Base-by-base conservation (phyloP, 1,284 basidiomycete species). In the Leccinum brunneo-olivaceum region DNA sequence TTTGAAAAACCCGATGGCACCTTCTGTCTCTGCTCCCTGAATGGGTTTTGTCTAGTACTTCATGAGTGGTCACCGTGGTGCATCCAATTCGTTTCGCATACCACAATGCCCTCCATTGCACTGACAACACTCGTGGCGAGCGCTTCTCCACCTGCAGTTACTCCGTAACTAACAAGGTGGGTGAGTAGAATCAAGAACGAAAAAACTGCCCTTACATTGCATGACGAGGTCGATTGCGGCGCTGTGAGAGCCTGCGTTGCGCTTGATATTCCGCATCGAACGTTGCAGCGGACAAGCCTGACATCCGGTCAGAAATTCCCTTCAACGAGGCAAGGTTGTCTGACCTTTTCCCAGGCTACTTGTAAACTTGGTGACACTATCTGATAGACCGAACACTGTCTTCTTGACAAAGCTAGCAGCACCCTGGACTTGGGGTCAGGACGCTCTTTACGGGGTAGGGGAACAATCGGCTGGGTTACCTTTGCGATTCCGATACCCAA, bases 321-420 rank as follows among this genome's bases (percentile, higher is more conserved):
- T 30, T 24, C 20, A 7, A n/a, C 30, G 29, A 15, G 18, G 16
- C 25, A 6, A 41, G 30, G 14, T 32, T 30, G 15, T 19, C 48
- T 23, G 47, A 87, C 90, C 96, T 76, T 98, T 98, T 32, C 95
- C 92, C 52, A 99, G 84, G 62, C 90, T 95, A 49, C 93, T 90
- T 0, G 96, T 98, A 56, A 99, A 86, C 67, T 98, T 98, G 20
- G 94, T 95, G 63, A 98, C 76, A 60, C 90, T 95, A 62, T 99
- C 94, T 29, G 90, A 89, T 40, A 99, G 68, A 25, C 96, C 96
- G 58, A 98, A 99, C 10, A 98, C 90, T 0, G 95, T 98, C 72
- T 98, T 98, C 73, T 98, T 98, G 42, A 98, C 90, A 58, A 98
- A 95, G 62, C 92, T 97, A 8, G 96, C 94, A 0, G 96, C 96